These are phyloP conservation scores for Zangia roseola DNA, from an alignment of 768 basidiomycete species.

Conservation along the genomic window DNA sequence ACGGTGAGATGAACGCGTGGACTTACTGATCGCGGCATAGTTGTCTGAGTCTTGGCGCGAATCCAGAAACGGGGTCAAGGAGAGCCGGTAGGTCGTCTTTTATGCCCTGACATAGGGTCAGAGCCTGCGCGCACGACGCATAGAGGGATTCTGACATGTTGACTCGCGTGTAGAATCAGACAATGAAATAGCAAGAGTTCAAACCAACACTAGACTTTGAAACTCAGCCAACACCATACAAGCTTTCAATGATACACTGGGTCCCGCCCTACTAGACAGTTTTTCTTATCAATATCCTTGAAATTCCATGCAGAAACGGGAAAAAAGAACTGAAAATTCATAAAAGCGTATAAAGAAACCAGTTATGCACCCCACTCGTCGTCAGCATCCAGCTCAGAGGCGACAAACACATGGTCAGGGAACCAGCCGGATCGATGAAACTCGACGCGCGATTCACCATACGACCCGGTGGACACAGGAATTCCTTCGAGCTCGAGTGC, in stretches of 20 bases:
- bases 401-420: conserved; percentile 32
- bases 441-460: conserved; percentile 57
- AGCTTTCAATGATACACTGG: too few relatives aligned
- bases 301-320: too few relatives aligned
- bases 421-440: conserved; percentile 63
- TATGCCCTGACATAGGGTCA: conserved; percentile 55
- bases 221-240: conserved; percentile 8
- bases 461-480: conserved; percentile 52
- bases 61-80: conserved; percentile 64
- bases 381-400: conserved; percentile 10
- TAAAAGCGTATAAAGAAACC: not conserved
- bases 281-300: too few relatives aligned
- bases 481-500: conserved; percentile 76
- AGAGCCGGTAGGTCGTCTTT: conserved; percentile 57
- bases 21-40: conserved; percentile 60
- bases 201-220: not conserved
- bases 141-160: conserved; percentile 45
- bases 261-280: too few relatives aligned
- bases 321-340: too few relatives aligned
- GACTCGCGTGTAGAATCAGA: not conserved
- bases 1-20: not conserved
- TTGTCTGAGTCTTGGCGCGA: conserved; percentile 61
- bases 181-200: not conserved
- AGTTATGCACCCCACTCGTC: conserved; percentile 25
- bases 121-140: conserved; percentile 65